Base-by-base conservation (phyloP, 2,329 filamentous ascomycete species). In the Monosporascus cannonballus region DNA sequence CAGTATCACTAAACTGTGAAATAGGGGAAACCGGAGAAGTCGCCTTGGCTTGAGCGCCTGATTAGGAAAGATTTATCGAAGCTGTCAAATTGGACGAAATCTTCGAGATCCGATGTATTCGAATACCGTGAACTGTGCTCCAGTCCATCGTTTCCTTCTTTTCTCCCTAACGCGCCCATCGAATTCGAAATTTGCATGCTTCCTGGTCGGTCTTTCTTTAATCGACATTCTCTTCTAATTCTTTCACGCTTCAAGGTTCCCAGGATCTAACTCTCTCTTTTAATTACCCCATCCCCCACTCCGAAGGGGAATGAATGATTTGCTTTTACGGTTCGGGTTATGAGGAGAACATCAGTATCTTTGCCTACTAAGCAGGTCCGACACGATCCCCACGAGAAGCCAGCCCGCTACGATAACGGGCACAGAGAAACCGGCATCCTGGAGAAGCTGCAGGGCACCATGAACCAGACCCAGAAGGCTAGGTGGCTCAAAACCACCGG, bases 311-410 rank as follows among this genome's bases (percentile, higher is more conserved):
- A 64, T 65, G 64, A 57, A 64, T 65, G 61, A 60, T 30, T 58
- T 50, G 51, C 53, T 52, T 50, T 54, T 58, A 49, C 63, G 11
- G 11, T n/a, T 46, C 15, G 58, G 59, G 65, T 60, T 69, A 86
- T 86, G 83, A 79, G 82, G 77, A 83, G 81, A 73, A 81, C 80
- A 67, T 84, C 81, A 58, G 79, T 84, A 56, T 84, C 83, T 65
- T 69, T 84, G 69, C 80, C 82, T 67, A 84, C 79, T 38, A 80
- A 81, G 72, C 78, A 82, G 65, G 70, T 74, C 65, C 75, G 73
- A 63, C 73, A 76, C 77, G 83, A 86, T 65, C 81, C 80, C 57
- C 72, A 81, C 80, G 83, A 86, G 71, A 86, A 86, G 66, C 77
- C 78, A 63, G 80, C 75, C 64, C 79, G 83, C 64, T 86, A 86